Base-by-base conservation (phyloP, 2,329 filamentous ascomycete genomes). In the Aspergillus fumigatiaffinis region DNA sequence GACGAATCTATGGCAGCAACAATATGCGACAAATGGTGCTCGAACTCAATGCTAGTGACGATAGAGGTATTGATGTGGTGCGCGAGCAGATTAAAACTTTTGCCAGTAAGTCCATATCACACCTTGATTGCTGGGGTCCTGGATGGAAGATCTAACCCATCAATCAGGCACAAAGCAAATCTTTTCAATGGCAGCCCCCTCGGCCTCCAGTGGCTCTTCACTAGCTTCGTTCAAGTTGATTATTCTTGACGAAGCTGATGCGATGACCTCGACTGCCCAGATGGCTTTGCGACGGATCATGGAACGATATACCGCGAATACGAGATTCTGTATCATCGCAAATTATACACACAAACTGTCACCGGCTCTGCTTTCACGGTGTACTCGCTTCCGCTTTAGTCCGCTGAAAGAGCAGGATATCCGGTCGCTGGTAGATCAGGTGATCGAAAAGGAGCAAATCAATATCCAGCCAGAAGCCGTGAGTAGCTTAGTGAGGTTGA, bases 31-130 rank as follows among this genome's bases (percentile, higher is more conserved):
- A 99, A 76, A 97, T 99, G 92, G 94, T 99, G 20, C 84, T 99
- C 35, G 94, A 99, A 77, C 85, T 99, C 63, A 99, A 99, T 73
- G 94, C 94, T 44, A 96, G 92, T 51, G 94, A 99, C 72, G 94
- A 99, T 74, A 85, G 94, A 76, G 94, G 94, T 70, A 99, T 99
- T 73, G 94, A 99, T 64, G 94, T 99, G 2, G 94, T 99, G 56
- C 86, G 92, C 64, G 94, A 99, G 78, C 94, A 99, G 77, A 99
- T 99, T 84, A 99, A 97, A 82, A 99, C 94, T 0, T 99, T 99
- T 77, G 93, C 91, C 44, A 95, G 90, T 78, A 53, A 52, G 69
- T 73, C 1, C 1, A 52, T 29, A 50, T 29, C n/a, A 21, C 7
- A 23, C 51, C 29, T 20, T 53, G 17, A 47, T 35, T 6, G 32